Conservation (phyloP, 148 eudicot genomes). For the Salicornia ramosissima region DNA sequence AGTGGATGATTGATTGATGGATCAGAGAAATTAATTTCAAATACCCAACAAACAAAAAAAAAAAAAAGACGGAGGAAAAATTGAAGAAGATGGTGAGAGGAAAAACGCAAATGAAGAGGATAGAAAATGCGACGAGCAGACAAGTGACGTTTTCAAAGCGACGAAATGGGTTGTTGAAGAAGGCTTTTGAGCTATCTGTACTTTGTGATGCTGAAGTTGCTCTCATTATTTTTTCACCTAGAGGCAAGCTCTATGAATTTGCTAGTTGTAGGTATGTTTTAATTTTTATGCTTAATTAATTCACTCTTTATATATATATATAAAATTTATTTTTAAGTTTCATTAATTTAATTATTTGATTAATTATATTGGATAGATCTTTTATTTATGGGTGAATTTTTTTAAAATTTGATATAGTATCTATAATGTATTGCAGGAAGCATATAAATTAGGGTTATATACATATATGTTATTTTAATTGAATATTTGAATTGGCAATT, state of each 20-base stretch:
- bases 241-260: constrained; percentile 55
- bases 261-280: constrained; percentile 41
- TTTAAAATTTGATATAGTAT: too few relatives aligned
- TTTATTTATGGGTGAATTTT: too few relatives aligned
- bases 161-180: constrained; percentile 48
- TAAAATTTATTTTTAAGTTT: too few relatives aligned
- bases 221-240: constrained; percentile 49
- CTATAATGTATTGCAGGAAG: too few relatives aligned
- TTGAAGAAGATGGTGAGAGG: constrained; percentile 46
- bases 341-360: background rate
- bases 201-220: constrained; percentile 58
- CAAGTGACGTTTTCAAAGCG: constrained; percentile 59
- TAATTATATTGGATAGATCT: too few relatives aligned
- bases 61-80: background rate
- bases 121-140: constrained; percentile 54
- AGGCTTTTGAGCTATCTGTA: constrained; percentile 50
- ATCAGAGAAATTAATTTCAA: too few relatives aligned
- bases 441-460: too few relatives aligned
- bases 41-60: too few relatives aligned
- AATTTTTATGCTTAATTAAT: background rate
- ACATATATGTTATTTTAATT: too few relatives aligned
- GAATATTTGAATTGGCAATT: too few relatives aligned
- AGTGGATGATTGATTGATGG: too few relatives aligned
- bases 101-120: constrained; percentile 51
- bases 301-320: too few relatives aligned